These are phyloP conservation scores for Fusarium globosum DNA, from an alignment of 2,329 filamentous ascomycete species.

Conservation along the genomic window DNA sequence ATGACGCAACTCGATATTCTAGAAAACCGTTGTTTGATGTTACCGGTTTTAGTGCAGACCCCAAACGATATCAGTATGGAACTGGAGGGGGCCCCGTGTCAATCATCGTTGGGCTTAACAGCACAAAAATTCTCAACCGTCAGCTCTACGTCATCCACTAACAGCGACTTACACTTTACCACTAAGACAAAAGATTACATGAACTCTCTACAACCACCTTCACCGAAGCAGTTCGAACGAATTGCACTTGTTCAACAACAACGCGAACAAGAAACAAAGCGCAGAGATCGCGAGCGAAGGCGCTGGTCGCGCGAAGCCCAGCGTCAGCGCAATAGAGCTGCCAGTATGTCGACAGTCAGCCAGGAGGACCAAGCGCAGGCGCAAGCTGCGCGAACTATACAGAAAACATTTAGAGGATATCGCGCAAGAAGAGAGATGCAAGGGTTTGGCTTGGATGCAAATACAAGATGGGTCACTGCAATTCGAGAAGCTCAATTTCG, in stretches of 20 bases:
- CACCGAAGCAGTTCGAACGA: slow-evolving; percentile 58
- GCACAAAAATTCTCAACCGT: slow-evolving; percentile 24
- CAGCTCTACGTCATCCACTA: slow-evolving; percentile 33
- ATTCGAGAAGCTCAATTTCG: slow-evolving; percentile 67
- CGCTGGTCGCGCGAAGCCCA: slow-evolving; percentile 51
- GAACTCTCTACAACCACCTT: slow-evolving; percentile 62
- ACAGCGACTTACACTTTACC: slow-evolving; percentile 12
- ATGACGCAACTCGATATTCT: slow-evolving; percentile 44
- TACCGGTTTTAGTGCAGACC: slow-evolving; percentile 27
- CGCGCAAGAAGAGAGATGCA: slow-evolving; percentile 75
- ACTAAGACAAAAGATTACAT: slow-evolving; percentile 58
- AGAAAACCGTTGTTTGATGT: slow-evolving; percentile 32
- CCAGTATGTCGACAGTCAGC: slow-evolving; percentile 17
- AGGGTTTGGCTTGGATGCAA: slow-evolving; percentile 76
- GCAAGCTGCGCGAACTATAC: slow-evolving; percentile 67
- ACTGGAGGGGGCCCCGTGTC: slow-evolving; percentile 29
- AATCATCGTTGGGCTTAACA: background rate
- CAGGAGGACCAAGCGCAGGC: slow-evolving; percentile 49
- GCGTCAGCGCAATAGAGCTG: slow-evolving; percentile 30
- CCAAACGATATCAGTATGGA: slow-evolving; percentile 4
- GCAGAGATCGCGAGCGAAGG: slow-evolving; percentile 53
- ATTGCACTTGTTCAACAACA: slow-evolving; percentile 62
- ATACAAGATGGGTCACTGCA: slow-evolving; percentile 77
- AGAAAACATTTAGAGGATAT: slow-evolving; percentile 83
- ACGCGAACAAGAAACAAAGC: slow-evolving; percentile 58